Evolutionary conservation across 2,329 filamentous ascomycete genomes (phyloP), one percentile per base, ranked within the genome.

Genomic region (Neonectria neomacrospora): DNA sequence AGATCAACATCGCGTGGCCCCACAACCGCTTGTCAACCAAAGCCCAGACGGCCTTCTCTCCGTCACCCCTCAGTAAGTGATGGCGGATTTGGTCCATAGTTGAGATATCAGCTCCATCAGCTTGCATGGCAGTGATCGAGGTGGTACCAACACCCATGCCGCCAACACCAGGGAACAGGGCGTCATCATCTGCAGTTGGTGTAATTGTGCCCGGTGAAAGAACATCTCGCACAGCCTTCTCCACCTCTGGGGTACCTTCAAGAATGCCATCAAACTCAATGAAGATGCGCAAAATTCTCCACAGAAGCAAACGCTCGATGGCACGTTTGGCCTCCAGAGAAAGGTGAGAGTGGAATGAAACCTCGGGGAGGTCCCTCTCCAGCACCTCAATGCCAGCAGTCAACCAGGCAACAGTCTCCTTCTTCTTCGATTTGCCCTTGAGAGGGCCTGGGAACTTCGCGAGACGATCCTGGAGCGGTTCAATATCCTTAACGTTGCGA

Each of bases 1-100:
- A 91, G 37, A 99, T 90, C 20, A 99, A 84, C 86, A 99, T 91
- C 3, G 96, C 96, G 77, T 99, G 96, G 2, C 93, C 96, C 96
- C 96, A 99, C 3, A 99, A 82, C 52, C 94, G 89, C 77, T 94
- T 94, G 77, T 99, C 96, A 32, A 94, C 95, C 5, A 96, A 94
- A 67, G 91, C 85, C 95, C 95, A 98, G 0, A 96, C 92, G 5
- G 96, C 96, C 70, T 94, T 93, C 74, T 97, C 94, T 22, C 94
- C 88, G 50, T 98, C 90, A 10, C 96, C 96, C 58, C 87, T 82
- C 9, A 97, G 83, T 5, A 99, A 85, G 71, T 89, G 84, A 48
- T 85, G 89, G 28, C 92, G 90, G 50, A 98, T 84, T 61, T 89
- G 85, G 64, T 93, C 89, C 41, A 97, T 81, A 5, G 89, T 87